phyloP scores from a whole-genome alignment of 179 eudicot genomes.

The Beta macrorhiza region DNA sequence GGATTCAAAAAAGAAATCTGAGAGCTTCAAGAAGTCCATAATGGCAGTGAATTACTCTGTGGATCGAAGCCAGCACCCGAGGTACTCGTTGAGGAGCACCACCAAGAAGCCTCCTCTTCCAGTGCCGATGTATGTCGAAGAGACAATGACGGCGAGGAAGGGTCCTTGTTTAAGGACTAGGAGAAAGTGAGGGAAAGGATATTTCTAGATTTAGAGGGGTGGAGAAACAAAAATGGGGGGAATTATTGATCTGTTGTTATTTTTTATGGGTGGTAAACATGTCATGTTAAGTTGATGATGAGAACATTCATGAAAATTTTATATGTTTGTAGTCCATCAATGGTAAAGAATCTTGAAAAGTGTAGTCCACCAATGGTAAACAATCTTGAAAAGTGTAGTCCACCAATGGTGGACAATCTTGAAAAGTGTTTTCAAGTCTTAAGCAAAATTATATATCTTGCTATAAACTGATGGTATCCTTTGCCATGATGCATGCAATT shows the following conservation, averaged over 20 bases:
- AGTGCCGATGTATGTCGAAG: constrained; percentile 42
- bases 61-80: constrained; percentile 50
- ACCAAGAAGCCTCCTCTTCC: constrained; percentile 72
- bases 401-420: neutral
- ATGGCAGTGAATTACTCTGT: constrained; percentile 35
- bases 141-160: constrained; percentile 34
- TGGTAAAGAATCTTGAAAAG: neutral
- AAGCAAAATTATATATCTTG: too few species aligned
- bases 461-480: too few species aligned
- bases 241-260: too few species aligned
- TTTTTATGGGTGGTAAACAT: too few species aligned
- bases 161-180: constrained; percentile 36
- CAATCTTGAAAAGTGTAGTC: too few species aligned
- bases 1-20: constrained; percentile 45
- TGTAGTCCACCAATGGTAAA: too few species aligned
- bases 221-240: neutral
- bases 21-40: constrained; percentile 42
- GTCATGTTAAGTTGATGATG: neutral
- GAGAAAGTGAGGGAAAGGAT: constrained; percentile 24
- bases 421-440: neutral
- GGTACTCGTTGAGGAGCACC: constrained; percentile 66
- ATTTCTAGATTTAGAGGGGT: too few species aligned
- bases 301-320: too few species aligned
- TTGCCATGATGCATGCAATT: too few species aligned
- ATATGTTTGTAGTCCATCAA: neutral